Conservation (phyloP, 169 alveolate species). For the Plasmodium falciparum region DNA sequence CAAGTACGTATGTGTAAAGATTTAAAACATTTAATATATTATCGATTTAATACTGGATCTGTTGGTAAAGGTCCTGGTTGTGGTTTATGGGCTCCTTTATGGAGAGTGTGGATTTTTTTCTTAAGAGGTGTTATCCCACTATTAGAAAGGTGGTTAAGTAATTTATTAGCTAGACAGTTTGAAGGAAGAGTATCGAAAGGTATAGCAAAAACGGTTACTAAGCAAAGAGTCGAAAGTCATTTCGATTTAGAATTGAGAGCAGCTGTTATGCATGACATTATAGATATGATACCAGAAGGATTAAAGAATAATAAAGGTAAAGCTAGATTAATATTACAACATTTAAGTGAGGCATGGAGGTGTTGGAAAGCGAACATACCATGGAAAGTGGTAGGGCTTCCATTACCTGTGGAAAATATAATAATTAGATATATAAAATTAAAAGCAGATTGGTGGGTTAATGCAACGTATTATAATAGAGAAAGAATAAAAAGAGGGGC, state of each 20-base stretch:
- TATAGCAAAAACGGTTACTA: slow-evolving; percentile 98
- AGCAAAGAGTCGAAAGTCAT: slow-evolving; percentile 99
- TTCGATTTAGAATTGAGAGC: slow-evolving; percentile 99
- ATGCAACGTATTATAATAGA: slow-evolving; percentile 99
- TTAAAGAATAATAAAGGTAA: slow-evolving; percentile 95
- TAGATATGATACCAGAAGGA: slow-evolving; percentile 99
- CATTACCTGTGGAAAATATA: slow-evolving; percentile 99
- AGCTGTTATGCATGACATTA: slow-evolving; percentile 99
- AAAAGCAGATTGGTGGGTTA: slow-evolving; percentile 99
- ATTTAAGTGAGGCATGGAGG: slow-evolving; percentile 99
- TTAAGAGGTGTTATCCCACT: slow-evolving; percentile 99
- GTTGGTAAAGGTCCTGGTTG: slow-evolving; percentile 99
- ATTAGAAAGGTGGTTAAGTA: slow-evolving; percentile 99
- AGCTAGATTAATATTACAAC: slow-evolving; percentile 98
- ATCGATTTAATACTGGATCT: slow-evolving; percentile 99
- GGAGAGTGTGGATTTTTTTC: slow-evolving; percentile 99
- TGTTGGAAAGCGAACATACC: slow-evolving; percentile 99
- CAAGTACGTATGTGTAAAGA: slow-evolving; percentile 99
- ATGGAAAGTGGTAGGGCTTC: slow-evolving; percentile 99
- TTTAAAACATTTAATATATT: slow-evolving; percentile 98
- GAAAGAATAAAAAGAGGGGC: slow-evolving; percentile 99
- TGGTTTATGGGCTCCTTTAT: slow-evolving; percentile 99
- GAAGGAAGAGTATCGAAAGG: slow-evolving; percentile 99
- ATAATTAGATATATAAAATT: slow-evolving; percentile 97
- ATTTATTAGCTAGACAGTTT: slow-evolving; percentile 97